These are phyloP conservation scores for Diaporthe sp. DNA, from an alignment of 2,329 filamentous ascomycete genomes.

Conservation along the genomic window DNA sequence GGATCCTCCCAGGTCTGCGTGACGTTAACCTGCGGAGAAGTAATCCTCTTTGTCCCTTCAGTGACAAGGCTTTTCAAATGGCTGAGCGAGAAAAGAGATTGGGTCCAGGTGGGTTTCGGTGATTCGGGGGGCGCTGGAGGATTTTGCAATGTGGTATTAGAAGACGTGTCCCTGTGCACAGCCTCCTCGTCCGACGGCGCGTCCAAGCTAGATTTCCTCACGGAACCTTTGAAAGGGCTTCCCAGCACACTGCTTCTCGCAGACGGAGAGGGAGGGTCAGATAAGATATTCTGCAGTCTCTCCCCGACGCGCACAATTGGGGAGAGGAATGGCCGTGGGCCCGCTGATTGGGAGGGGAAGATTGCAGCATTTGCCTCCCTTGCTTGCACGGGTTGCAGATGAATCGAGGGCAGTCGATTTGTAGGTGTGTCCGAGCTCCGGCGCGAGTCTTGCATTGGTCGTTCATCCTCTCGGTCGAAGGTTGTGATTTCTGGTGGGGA, in stretches of 20 bases:
- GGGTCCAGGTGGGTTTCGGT: slow-evolving; percentile 41
- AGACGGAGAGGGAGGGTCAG: slow-evolving; percentile 67
- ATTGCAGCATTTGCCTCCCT: slow-evolving; percentile 30
- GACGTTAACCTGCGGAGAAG: slow-evolving; percentile 40
- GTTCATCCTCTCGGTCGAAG: slow-evolving; percentile 21
- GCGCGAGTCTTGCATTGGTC: slow-evolving; percentile 13
- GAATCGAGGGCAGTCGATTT: slow-evolving; percentile 21
- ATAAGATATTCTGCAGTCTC: slow-evolving; percentile 67
- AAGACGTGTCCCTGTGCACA: slow-evolving; percentile 15
- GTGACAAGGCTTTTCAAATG: slow-evolving; percentile 46
- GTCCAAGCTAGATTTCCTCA: slow-evolving; percentile 41
- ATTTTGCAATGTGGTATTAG: slow-evolving; percentile 21
- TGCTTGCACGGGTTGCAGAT: slow-evolving; percentile 26
- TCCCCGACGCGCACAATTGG: slow-evolving; percentile 69
- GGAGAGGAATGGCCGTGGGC: slow-evolving; percentile 58
- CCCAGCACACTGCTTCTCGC: slow-evolving; percentile 61
- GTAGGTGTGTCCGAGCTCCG: slow-evolving; percentile 38
- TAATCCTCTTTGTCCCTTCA: slow-evolving; percentile 42
- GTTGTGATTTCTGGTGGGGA: slow-evolving; percentile 34
- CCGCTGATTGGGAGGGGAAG: slow-evolving; percentile 42
- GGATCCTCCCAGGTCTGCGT: slow-evolving; percentile 33
- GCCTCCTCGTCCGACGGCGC: slow-evolving; percentile 40
- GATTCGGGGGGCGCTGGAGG: slow-evolving; percentile 28
- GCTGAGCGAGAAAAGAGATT: slow-evolving; percentile 43
- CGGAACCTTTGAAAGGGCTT: slow-evolving; percentile 63